Base-by-base conservation (phyloP, 495 filamentous ascomycete genomes). In the Podospora australis region DNA sequence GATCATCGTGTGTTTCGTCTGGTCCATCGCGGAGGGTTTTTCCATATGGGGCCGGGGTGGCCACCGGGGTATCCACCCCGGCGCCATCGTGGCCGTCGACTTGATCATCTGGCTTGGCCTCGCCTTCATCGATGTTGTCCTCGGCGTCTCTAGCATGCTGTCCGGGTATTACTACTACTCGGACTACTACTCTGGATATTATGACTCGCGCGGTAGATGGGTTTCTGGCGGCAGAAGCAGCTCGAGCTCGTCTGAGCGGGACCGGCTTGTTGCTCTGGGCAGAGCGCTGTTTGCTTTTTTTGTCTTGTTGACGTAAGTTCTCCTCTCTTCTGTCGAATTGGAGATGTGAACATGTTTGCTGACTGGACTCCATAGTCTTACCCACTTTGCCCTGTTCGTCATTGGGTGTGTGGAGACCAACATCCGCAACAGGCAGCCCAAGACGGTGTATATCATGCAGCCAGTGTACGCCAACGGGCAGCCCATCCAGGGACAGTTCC, bases 51-150 rank as follows among this genome's bases (percentile, higher is more conserved):
- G 23, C 5, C 45, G 53, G 0, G 40, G 32, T 3, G 56, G 56
- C 1, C 30, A 59, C 28, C 16, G 56, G 1, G 56, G 56, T 13
- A 53, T 56, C 28, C 56, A 59, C 25, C 56, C 56, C 3, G 56
- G 56, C 10, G 53, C 56, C 16, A 28, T 46, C 24, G 56, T 59
- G n/a, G 56, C 35, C n/a, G 17, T 59, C 20, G 56, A 59, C 39
- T 39, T 59, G 24, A 8, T 59, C 10, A 17, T 46, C 19, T 59
- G 56, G 56, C 42, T 59, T 8, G 49, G 56, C 13, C 53, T 48
- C 38, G 39, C 14, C 26, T 10, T 39, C 9, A 4, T 46, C 10
- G 23, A 16, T 10, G 20, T 48, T 7, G 3, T 45, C n/a, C 14
- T 51, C 3, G 17, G 10, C 22, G n/a, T 13, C 3, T 10, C 4